These are phyloP conservation scores for Neurospora sp. DNA, from an alignment of 495 filamentous ascomycete species.

Conservation along the genomic window DNA sequence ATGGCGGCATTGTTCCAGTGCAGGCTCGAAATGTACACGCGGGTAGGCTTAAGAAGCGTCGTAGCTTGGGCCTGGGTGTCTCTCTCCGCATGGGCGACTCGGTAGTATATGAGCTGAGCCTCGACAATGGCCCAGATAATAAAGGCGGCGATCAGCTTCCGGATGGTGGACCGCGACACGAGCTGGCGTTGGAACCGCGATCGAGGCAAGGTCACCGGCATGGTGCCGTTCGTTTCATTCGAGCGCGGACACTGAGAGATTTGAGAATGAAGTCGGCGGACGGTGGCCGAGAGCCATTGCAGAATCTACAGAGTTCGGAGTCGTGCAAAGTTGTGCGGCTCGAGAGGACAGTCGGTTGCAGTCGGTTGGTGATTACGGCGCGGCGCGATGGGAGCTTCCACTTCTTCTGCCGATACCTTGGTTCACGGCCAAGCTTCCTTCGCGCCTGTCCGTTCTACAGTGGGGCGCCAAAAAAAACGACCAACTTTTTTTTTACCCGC, in stretches of 20 bases:
- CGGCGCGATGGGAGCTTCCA: neutral
- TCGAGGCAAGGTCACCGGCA: slow-evolving; percentile 5
- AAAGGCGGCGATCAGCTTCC: slow-evolving; percentile 14
- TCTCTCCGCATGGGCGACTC: slow-evolving; percentile 15
- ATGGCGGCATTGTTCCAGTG: slow-evolving; percentile 64
- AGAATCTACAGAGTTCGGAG: neutral
- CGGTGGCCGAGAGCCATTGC: neutral
- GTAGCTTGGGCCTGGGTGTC: slow-evolving; percentile 3
- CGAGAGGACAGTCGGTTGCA: neutral
- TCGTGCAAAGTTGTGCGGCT: neutral
- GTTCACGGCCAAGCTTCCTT: neutral
- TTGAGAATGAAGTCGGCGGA: neutral
- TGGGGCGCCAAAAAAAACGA: no score
- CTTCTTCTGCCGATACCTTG: neutral
- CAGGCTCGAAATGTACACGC: slow-evolving; percentile 55
- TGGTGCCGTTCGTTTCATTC: slow-evolving; percentile 10
- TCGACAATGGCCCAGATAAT: slow-evolving; percentile 21
- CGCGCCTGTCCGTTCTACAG: neutral
- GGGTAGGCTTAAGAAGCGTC: slow-evolving; percentile 10
- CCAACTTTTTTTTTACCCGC: no score
- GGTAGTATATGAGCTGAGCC: slow-evolving; percentile 21
- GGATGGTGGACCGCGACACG: slow-evolving; percentile 15
- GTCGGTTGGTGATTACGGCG: neutral
- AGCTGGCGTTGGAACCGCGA: slow-evolving; percentile 15
- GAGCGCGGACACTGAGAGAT: neutral